phyloP scores from a whole-genome alignment of 2,329 filamentous ascomycete genomes.

The Phialophora verrucosa region DNA sequence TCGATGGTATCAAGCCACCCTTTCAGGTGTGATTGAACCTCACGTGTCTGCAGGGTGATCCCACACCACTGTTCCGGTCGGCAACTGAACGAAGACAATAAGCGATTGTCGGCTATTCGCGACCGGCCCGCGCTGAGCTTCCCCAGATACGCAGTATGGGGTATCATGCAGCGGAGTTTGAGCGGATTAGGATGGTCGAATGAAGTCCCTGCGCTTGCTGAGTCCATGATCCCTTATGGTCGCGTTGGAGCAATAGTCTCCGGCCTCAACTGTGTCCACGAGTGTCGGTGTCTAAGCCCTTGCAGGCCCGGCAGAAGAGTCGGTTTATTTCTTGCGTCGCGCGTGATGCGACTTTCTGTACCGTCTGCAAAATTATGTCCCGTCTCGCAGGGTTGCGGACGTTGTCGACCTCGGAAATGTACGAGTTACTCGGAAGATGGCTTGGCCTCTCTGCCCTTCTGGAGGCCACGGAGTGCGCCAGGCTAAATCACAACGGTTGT shows the following conservation, averaged over 20 bases:
- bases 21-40: background rate
- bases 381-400: background rate
- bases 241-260: background rate
- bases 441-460: background rate
- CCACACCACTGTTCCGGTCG: background rate
- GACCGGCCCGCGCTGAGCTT: background rate
- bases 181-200: background rate
- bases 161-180: background rate
- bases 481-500: background rate
- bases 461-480: background rate
- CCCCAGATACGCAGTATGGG: background rate
- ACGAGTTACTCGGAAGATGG: background rate
- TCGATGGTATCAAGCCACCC: background rate
- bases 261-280: background rate
- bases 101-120: background rate
- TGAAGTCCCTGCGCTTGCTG: background rate
- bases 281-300: background rate
- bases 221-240: background rate
- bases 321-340: background rate
- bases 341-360: background rate
- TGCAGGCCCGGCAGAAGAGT: background rate
- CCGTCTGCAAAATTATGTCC: background rate
- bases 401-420: background rate
- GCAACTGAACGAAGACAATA: conserved; percentile 1
- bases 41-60: background rate